These are phyloP conservation scores for Miscanthus lutarioriparius DNA, from an alignment of 176 grass and related monocot genomes.

Conservation along the genomic window DNA sequence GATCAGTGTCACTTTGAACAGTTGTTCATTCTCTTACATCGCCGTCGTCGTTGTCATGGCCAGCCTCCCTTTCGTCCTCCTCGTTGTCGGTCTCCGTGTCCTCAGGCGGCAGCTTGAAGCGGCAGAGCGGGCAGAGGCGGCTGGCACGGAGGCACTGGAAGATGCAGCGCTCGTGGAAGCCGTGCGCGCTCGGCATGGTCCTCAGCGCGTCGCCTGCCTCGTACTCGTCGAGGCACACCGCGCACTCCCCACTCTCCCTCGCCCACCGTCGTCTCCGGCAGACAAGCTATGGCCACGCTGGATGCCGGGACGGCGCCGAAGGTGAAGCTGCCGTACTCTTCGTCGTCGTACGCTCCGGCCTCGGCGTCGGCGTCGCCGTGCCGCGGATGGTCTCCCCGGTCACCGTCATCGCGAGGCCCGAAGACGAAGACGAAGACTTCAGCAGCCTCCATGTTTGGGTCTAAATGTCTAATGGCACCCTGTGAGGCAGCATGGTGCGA, in stretches of 20 bases:
- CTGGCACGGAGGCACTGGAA: neutral
- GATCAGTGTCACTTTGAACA: no score
- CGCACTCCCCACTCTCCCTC: neutral
- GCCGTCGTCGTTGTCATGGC: neutral
- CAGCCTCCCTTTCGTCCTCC: neutral
- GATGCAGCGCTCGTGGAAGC: slow-evolving; percentile 22
- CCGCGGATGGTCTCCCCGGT: no score
- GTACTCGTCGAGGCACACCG: neutral
- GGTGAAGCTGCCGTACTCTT: no score
- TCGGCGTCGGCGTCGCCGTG: no score
- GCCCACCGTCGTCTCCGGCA: neutral
- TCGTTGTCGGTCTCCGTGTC: neutral
- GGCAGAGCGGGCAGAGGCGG: slow-evolving; percentile 30
- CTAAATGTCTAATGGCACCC: no score
- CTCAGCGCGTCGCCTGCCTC: neutral
- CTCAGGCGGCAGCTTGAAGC: neutral
- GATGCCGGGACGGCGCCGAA: neutral
- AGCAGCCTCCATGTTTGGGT: no score
- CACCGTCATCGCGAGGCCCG: no score
- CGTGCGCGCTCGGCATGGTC: slow-evolving; percentile 18
- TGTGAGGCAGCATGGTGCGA: no score
- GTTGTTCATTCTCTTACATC: no score
- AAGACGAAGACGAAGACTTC: no score
- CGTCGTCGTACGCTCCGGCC: no score
- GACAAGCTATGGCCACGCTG: neutral